Percentiles rank a stretch among this genome's conserved stretches.
Evolutionary conservation across 768 basidiomycete genomes (phyloP).

Genomic region (Kwoniella bestiolae): DNA sequence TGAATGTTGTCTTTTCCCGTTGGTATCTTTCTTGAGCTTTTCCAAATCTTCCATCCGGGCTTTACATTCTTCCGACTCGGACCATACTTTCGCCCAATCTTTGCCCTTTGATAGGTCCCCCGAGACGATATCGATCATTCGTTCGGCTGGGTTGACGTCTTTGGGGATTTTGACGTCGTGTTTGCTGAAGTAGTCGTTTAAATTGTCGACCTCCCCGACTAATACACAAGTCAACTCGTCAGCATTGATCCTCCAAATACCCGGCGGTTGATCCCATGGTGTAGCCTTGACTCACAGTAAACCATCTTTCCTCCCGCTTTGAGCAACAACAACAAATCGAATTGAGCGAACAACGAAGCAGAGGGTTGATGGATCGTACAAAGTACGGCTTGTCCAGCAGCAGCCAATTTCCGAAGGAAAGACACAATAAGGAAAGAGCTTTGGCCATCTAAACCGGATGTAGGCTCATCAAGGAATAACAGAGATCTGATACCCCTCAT

Average conservation of each 20-base stretch:
- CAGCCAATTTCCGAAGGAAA: slow-evolving; percentile 74
- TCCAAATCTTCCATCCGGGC: slow-evolving; percentile 59
- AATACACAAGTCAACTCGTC: background rate
- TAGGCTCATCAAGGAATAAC: slow-evolving; percentile 88
- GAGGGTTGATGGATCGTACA: slow-evolving; percentile 68
- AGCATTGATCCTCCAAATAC: too few species aligned
- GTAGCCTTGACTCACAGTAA: slow-evolving; percentile 23
- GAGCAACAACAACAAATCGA: slow-evolving; percentile 75
- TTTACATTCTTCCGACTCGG: slow-evolving; percentile 66
- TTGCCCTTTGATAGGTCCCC: slow-evolving; percentile 65
- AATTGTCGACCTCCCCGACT: slow-evolving; percentile 38
- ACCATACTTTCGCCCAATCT: slow-evolving; percentile 84
- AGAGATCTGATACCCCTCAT: slow-evolving; percentile 55
- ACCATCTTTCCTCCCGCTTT: slow-evolving; percentile 69
- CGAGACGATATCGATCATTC: slow-evolving; percentile 67
- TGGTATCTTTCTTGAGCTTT: slow-evolving; percentile 60
- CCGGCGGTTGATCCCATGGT: background rate
- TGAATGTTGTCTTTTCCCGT: slow-evolving; percentile 57
- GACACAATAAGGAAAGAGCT: slow-evolving; percentile 60
- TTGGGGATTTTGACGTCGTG: slow-evolving; percentile 67
- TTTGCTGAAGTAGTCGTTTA: slow-evolving; percentile 67
- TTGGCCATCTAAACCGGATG: slow-evolving; percentile 68
- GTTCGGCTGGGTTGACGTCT: slow-evolving; percentile 75
- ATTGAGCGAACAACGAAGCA: slow-evolving; percentile 76
- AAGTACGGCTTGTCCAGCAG: slow-evolving; percentile 79